Base-by-base conservation (phyloP, 139 green algal genomes). In the Chlamydomonas incerta region DNA sequence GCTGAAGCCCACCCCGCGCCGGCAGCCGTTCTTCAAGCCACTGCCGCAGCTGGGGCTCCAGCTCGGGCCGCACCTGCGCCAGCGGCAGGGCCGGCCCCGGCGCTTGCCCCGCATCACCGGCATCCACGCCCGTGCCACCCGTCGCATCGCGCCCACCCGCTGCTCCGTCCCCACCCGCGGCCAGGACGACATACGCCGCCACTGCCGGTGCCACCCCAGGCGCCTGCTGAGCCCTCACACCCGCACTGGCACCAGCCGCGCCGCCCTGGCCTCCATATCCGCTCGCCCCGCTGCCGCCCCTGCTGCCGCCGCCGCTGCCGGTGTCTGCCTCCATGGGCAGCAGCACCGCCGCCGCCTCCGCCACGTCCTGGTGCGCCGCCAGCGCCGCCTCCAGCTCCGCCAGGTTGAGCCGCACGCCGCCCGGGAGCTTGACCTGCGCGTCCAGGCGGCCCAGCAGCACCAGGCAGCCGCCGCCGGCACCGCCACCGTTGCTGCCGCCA, bases 381-480 rank as follows among this genome's bases (percentile, higher is more conserved):
- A 95, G 79, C 18, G 37, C 58, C 14, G 70, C 74, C 73, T 95
- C 93, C 33, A 93, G 58, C 62, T 95, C 92, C 15, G 35, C 21
- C 46, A 95, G 18, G 74, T 92, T 70, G 24, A 95, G 72, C 23
- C 89, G 84, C 28, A 93, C 86, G 4, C 77, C 77, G 21, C 50
- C 41, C 20, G 28, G 14, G 35, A 94, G 65, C 85, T 94, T 94
- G 37, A 91, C 74, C 34, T 93, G 89, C 21, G 74, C 71, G 62
- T 93, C 91, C 18, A 69, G 6, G 23, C 91, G 82, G 10, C 91
- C 91, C 3, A 60, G 29, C 37, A 94, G 65, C 35, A 81, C 57
- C n/a, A 94, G 81, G 35, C 67, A 67, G 67, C 81, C 88, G 41
- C 41, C 41, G 41, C 41, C 41, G 41, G 6, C 41, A 8, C 41